Percentiles rank a stretch among this genome's conserved stretches.
Conservation (phyloP, 2,329 filamentous ascomycete genomes). For the Aspergillus hortae region DNA sequence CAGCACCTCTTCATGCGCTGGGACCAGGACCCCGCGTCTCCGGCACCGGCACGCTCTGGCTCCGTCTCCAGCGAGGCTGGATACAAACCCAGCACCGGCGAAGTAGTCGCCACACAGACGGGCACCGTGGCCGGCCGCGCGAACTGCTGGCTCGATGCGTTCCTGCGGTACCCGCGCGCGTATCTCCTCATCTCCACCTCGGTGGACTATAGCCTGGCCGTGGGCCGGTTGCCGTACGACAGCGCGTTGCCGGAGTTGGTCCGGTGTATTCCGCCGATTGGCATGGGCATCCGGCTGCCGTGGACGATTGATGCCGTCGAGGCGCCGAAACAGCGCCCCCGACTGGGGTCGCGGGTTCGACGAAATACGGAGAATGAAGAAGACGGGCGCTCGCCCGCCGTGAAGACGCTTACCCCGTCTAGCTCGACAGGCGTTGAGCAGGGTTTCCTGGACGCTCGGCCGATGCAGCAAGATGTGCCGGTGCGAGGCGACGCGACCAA, state of each 20-base stretch:
- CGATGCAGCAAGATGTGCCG: not conserved
- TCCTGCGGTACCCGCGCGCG: conserved; percentile 20
- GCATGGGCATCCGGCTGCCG: conserved; percentile 14
- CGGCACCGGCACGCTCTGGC: not conserved
- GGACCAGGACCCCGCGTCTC: conserved; percentile 3
- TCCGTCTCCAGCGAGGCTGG: not conserved
- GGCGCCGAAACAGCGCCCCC: not conserved
- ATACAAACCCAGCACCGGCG: not conserved
- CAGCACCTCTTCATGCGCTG: conserved; percentile 20
- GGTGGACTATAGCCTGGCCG: conserved; percentile 22
- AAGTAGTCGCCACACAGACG: not conserved
- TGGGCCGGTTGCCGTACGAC: conserved; percentile 19
- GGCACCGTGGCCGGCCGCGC: conserved; percentile 3
- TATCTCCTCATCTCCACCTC: conserved; percentile 26
- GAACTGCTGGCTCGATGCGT: conserved; percentile 23
- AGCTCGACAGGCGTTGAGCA: not conserved
- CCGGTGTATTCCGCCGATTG: conserved; percentile 16
- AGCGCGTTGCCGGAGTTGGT: conserved; percentile 19
- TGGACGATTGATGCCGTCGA: conserved; percentile 13
- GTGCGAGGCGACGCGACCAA: not conserved
- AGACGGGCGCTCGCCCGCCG: not conserved
- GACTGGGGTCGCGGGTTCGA: not conserved
- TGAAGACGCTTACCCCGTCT: not conserved
- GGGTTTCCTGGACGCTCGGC: not conserved
- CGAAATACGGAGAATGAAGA: not conserved